Evolutionary conservation across 2,329 filamentous ascomycete species (phyloP), one percentile per base, ranked within the genome.

Genomic region (Verticillium tricorpus): DNA sequence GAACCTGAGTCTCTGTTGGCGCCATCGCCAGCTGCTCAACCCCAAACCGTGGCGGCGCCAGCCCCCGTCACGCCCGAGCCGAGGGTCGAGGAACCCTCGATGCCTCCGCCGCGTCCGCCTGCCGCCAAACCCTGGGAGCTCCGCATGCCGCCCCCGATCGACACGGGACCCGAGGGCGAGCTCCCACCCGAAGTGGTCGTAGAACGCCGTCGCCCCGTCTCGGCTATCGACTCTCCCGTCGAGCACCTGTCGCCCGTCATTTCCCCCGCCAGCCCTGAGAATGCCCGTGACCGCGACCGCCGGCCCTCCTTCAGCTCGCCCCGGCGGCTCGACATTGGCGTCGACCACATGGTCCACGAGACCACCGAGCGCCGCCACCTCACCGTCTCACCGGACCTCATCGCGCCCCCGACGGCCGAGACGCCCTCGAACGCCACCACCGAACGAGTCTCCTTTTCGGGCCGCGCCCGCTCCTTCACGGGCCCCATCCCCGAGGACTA

Each of bases 91-190:
- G 45, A 50, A n/a, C 66, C 50, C 56, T 60, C 40, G 67, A 61
- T 34, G 34, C 61, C 58, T 19, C 62, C 62, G 1, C 64, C 64
- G 5, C 62, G 59, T 7, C 50, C 63, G 14, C 59, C 59, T 6
- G 25, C 34, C 22, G 58, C 32, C 9, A 61, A 64, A 56, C 65
- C 65, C 5, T 67, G 65, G 65, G 64, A 61, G 45, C 37, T 61
- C 19, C 54, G 45, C 22, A 39, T 50, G 17, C 60, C 19, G 17
- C 61, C 57, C 1, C 12, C 31, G 7, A 57, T 61, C 25, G 64
- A 62, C 22, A 35, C 28, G 2, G 56, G 56, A 17, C 9, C 45
- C 25, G 60, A 61, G 6, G 59, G 32, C 5, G 54, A 56, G 8
- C 3, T 56, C 28, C n/a, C 25, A 25, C 14, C 11, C 12, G 62